Evolutionary conservation across 768 basidiomycete species (phyloP), one percentile per base, ranked within the genome.

Genomic region (Agrocybe pediades): DNA sequence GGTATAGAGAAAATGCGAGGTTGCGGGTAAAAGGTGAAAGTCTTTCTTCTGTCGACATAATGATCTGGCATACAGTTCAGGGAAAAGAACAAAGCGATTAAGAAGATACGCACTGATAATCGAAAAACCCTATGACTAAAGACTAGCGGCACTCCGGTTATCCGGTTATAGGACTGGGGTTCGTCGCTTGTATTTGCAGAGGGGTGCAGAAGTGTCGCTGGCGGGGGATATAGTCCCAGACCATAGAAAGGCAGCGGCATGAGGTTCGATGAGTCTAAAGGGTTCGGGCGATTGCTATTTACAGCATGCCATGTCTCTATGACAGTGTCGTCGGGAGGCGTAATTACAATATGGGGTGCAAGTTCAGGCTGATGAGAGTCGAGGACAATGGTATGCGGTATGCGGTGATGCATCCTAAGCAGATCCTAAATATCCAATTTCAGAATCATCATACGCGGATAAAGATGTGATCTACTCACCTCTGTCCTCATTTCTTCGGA

Each of bases 261-360:
- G 27, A 82, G 68, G 33, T 36, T 11, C 5, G 33, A 36, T 13
- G n/a, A 15, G 11, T n/a, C n/a, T n/a, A n/a, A n/a, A n/a, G n/a
- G n/a, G n/a, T n/a, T 62, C 24, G 69, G 57, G 48, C 72, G 66
- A 56, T 79, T 81, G 13, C 64, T 59, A 61, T 69, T 71, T n/a
- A n/a, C n/a, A 1, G 69, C 66, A 4, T 62, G 65, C 26, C 62
- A 65, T 36, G 67, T 64, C 50, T 74, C 75, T 27, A 74, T 67
- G 58, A 67, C 65, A 2, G 56, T 60, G 41, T 77, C 73, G 33
- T 76, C 74, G n/a, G 64, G 55, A 21, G 61, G 57, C 5, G 80
- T 78, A 41, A 84, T 74, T 46, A 82, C 79, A 49, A 85, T 79
- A 63, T 81, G 80, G 0, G 83, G 83, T 0, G 71, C 63, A 6